Conservation (phyloP, 345 rosid genomes). For the Linum trigynum region DNA sequence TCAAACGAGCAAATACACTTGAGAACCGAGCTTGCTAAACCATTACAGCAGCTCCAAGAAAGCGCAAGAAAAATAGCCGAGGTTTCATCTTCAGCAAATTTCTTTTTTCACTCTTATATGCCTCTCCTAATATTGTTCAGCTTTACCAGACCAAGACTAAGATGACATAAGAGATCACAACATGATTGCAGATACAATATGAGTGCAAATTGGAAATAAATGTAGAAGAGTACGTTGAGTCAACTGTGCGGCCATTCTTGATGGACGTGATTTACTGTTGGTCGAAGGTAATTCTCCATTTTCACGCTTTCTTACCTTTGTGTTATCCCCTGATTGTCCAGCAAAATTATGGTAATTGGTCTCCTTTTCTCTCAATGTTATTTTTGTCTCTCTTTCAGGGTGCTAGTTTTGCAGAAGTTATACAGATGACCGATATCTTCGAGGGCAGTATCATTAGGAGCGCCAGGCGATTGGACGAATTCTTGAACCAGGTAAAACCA, state of each 20-base stretch:
- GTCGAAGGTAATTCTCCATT: slow-evolving; percentile 58
- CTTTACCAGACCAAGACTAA: neutral
- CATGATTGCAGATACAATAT: slow-evolving; percentile 64
- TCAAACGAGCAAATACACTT: slow-evolving; percentile 77
- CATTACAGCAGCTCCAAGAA: slow-evolving; percentile 92
- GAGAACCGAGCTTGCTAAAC: slow-evolving; percentile 81
- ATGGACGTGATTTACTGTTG: slow-evolving; percentile 97
- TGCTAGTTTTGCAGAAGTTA: slow-evolving; percentile 80
- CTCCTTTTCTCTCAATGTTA: slow-evolving; percentile 8
- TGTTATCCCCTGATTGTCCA: neutral
- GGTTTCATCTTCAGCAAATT: slow-evolving; percentile 29
- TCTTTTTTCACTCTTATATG: neutral
- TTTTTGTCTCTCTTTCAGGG: slow-evolving; percentile 39
- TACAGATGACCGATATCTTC: slow-evolving; percentile 93
- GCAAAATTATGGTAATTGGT: neutral
- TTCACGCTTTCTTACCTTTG: neutral
- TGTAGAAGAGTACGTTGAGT: slow-evolving; percentile 90
- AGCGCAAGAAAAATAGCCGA: slow-evolving; percentile 95
- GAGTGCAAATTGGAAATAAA: slow-evolving; percentile 90
- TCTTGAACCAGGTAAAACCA: slow-evolving; percentile 73
- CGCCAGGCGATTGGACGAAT: slow-evolving; percentile 90
- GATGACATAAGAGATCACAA: slow-evolving; percentile 4
- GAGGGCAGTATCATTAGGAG: slow-evolving; percentile 96
- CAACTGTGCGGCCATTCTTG: slow-evolving; percentile 83
- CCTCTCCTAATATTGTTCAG: neutral